These are phyloP conservation scores for Taphrina populina DNA, from an alignment of 1,139 yeast genomes.

Conservation along the genomic window DNA sequence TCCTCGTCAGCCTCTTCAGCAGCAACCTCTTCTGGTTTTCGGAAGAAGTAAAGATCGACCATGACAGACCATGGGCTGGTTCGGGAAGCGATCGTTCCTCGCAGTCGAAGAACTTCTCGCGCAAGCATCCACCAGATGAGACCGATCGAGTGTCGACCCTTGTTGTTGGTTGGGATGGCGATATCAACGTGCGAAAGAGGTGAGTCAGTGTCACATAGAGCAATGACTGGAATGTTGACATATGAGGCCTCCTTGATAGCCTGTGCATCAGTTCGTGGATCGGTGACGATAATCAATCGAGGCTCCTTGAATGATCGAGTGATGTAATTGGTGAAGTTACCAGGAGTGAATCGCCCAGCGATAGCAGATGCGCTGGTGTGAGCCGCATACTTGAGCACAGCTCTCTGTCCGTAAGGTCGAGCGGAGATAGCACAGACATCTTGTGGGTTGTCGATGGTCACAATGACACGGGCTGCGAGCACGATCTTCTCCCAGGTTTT, in stretches of 20 bases:
- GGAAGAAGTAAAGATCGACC: slow-evolving; percentile 99
- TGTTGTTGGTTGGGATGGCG: slow-evolving; percentile 99
- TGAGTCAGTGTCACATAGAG: slow-evolving; percentile 97
- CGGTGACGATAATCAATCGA: slow-evolving; percentile 97
- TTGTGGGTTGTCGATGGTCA: slow-evolving; percentile 97
- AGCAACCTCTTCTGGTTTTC: slow-evolving; percentile 99
- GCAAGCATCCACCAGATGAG: slow-evolving; percentile 99
- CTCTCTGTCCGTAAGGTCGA: slow-evolving; percentile 99
- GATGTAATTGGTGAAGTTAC: slow-evolving; percentile 99
- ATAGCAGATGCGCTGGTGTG: slow-evolving; percentile 99
- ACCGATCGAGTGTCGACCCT: slow-evolving; percentile 99
- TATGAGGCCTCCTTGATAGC: slow-evolving; percentile 99
- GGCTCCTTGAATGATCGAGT: slow-evolving; percentile 99
- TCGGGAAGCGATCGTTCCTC: slow-evolving; percentile 98
- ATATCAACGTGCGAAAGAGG: slow-evolving; percentile 99
- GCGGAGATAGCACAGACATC: slow-evolving; percentile 99
- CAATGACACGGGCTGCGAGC: slow-evolving; percentile 99
- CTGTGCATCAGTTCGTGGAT: slow-evolving; percentile 99
- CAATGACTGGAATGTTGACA: slow-evolving; percentile 99
- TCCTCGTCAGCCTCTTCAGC: slow-evolving; percentile 62
- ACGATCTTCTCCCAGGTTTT: slow-evolving; percentile 96
- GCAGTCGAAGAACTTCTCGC: slow-evolving; percentile 98
- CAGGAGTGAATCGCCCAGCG: slow-evolving; percentile 99
- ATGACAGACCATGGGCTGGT: slow-evolving; percentile 96
- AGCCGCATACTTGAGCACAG: slow-evolving; percentile 98